Conservation (phyloP, 1,284 basidiomycete species). For the Leccinum fuscescens region DNA sequence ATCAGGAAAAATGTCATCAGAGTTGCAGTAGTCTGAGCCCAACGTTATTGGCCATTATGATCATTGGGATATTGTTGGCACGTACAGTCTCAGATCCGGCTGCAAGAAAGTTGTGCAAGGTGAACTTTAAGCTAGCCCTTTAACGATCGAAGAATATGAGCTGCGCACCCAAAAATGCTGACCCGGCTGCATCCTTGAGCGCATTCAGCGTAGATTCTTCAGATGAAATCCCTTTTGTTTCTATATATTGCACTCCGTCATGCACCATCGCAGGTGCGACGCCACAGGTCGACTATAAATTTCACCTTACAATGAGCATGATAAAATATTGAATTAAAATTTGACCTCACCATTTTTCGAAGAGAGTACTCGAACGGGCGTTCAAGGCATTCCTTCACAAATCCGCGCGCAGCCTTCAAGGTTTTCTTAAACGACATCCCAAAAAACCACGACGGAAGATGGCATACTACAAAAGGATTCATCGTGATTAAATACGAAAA, state of each 20-base stretch:
- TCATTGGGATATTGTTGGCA: background rate
- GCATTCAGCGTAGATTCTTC: constrained; percentile 1
- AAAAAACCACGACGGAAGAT: constrained; percentile 14
- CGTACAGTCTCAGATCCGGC: constrained; percentile 18
- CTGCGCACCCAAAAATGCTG: constrained; percentile 15
- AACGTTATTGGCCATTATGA: background rate
- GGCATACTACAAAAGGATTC: background rate
- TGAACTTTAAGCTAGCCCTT: background rate
- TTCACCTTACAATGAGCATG: background rate
- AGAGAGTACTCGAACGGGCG: constrained; percentile 9
- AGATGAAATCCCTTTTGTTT: background rate
- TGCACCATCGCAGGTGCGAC: constrained; percentile 11
- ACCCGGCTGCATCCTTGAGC: constrained; percentile 13
- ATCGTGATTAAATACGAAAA: background rate
- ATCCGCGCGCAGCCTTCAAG: background rate
- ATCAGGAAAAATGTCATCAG: constrained; percentile 33
- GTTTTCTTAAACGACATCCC: constrained; percentile 6
- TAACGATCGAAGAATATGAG: background rate
- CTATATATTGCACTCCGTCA: constrained; percentile 4
- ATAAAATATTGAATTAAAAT: background rate
- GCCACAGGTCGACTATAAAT: background rate
- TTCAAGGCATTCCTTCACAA: background rate
- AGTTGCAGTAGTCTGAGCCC: background rate
- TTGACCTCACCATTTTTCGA: background rate
- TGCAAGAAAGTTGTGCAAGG: background rate